Base-by-base conservation (phyloP, 2,329 filamentous ascomycete genomes). In the Blumeria hordei region DNA sequence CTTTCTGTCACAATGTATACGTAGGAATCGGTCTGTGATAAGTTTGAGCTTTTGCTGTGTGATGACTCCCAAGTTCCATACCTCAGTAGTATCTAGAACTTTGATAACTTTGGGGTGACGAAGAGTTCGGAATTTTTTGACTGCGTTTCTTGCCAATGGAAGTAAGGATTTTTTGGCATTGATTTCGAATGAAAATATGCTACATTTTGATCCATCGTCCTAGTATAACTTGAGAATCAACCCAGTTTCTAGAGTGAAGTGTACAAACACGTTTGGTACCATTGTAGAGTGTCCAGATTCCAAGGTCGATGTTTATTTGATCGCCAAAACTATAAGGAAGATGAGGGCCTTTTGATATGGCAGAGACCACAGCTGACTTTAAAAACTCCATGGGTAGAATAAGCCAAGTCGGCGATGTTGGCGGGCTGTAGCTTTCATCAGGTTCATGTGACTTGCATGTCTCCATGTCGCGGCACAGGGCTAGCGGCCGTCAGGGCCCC, bases 1-100 rank as follows among this genome's bases (percentile, higher is more conserved):
- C 88, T 79, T 70, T 98, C 92, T 28, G 88, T 96, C 56, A 92
- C 88, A 66, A 98, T 88, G 67, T 96, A 95, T 59, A 98, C 92
- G 65, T 92, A 90, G 32, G 85, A 78, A 60, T 98, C 92, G 64
- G 88, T 94, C 84, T 92, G 63, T 58, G 45, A 44, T 33, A 8
- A 16, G n/a, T 12, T 33, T 51, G 9, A 50, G 44, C 14, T 9
- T 51, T 52, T 32, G 12, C 39, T n/a, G 32, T 41, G 14, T 21
- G n/a, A 34, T 16, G 9, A 9, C 8, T 10, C n/a, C 6, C 21
- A 11, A 36, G 7, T 33, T 39, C 56, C 66, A 61, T 73, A 90
- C 85, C 77, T 98, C 92, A 62, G 94, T 83, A 8, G 90, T 93
- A 64, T 98, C 92, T 61, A 95, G 69, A 44, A 98, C 85, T 68